These are phyloP conservation scores for Xylaria hypoxylon DNA, from an alignment of 2,329 filamentous ascomycete genomes.

Conservation along the genomic window DNA sequence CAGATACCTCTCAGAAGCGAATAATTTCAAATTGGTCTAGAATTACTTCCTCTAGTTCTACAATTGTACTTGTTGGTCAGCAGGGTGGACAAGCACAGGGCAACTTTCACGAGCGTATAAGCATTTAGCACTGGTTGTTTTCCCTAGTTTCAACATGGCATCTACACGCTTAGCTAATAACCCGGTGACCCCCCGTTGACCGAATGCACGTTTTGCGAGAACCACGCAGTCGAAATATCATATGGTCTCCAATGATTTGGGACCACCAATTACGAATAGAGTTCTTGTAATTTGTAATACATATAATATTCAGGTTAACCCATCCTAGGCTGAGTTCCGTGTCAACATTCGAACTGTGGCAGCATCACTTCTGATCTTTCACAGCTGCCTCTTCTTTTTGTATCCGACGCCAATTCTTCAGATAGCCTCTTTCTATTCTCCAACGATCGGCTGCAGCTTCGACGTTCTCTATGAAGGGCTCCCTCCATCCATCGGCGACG, in stretches of 20 bases:
- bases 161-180: neutral
- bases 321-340: neutral
- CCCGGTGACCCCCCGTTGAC: neutral
- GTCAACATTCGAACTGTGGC: too few species aligned
- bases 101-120: neutral
- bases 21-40: slow-evolving; percentile 16
- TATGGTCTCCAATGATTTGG: neutral
- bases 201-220: neutral
- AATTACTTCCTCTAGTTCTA: neutral
- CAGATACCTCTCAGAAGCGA: slow-evolving; percentile 34
- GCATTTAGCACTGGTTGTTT: neutral
- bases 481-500: slow-evolving; percentile 56
- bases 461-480: slow-evolving; percentile 49
- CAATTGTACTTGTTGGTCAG: neutral
- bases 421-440: slow-evolving; percentile 50
- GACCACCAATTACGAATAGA: too few species aligned
- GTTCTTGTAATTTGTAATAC: neutral
- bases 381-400: slow-evolving; percentile 33
- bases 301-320: neutral
- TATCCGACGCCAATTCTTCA: slow-evolving; percentile 50
- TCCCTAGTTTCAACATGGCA: neutral
- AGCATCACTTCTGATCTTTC: neutral
- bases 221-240: neutral
- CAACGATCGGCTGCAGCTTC: slow-evolving; percentile 53
- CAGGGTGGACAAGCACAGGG: neutral